These are phyloP conservation scores for Lactarius hatsudake DNA, from an alignment of 768 basidiomycete genomes.

Conservation along the genomic window DNA sequence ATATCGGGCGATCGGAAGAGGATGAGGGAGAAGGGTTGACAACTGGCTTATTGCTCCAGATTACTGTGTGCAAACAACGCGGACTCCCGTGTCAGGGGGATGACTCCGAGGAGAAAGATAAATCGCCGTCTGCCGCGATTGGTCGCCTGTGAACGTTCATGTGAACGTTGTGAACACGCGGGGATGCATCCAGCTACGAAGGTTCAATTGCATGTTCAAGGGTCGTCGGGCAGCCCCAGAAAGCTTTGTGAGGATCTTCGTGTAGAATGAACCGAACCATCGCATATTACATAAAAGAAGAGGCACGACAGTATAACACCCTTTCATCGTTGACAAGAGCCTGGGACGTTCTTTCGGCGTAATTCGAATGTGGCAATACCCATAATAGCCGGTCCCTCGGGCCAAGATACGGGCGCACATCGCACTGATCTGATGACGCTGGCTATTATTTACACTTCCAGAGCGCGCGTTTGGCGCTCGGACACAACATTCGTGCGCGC, in stretches of 20 bases:
- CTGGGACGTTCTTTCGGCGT: not conserved
- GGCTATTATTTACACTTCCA: not conserved
- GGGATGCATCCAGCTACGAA: not conserved
- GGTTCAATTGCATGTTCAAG: not conserved
- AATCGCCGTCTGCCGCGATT: not conserved
- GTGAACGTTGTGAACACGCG: not conserved
- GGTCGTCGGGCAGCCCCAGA: not conserved
- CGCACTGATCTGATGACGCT: not conserved
- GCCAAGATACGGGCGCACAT: not conserved
- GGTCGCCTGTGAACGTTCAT: not conserved
- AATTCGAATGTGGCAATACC: not conserved
- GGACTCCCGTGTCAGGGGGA: not conserved
- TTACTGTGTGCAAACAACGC: not conserved
- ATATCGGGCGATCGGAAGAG: not conserved
- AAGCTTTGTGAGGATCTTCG: not conserved
- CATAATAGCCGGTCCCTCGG: not conserved
- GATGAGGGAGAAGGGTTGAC: not conserved
- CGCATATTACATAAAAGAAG: not conserved
- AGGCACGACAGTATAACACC: not conserved
- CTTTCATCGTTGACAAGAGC: not conserved
- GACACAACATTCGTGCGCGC: slow-evolving; percentile 10
- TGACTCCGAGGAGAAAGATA: not conserved
- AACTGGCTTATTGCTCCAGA: not conserved
- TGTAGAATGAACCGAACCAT: not conserved
- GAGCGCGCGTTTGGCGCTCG: not conserved